phyloP scores from a whole-genome alignment of 2,329 filamentous ascomycete species.

The Fusarium dlaminii region DNA sequence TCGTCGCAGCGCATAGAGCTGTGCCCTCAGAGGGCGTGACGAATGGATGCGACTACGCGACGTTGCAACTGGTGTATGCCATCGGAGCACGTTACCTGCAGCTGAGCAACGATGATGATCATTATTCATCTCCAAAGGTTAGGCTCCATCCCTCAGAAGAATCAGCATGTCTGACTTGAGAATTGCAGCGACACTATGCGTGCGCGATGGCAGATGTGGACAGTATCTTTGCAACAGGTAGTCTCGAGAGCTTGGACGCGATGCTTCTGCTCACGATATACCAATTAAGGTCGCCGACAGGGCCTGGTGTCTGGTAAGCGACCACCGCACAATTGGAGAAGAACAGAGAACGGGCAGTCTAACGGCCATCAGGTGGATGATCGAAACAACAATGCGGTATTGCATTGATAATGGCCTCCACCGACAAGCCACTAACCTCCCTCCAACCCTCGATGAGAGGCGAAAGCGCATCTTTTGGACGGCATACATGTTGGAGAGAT shows the following conservation, averaged over 20 bases:
- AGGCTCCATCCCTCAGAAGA: rapidly evolving
- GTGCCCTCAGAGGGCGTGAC: rapidly evolving
- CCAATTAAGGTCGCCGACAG: not conserved
- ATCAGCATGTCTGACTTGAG: not conserved
- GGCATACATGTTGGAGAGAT: not conserved
- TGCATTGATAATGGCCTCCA: not conserved
- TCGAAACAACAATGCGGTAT: not conserved
- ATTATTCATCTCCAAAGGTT: not conserved
- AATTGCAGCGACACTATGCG: not conserved
- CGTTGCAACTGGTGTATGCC: not conserved
- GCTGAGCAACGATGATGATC: not conserved
- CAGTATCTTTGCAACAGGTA: not conserved
- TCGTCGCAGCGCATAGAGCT: not conserved
- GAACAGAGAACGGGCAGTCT: rapidly evolving
- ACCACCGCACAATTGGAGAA: too few relatives aligned
- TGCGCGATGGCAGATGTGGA: not conserved
- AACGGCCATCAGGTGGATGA: not conserved
- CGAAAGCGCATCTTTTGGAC: slow-evolving; percentile 1
- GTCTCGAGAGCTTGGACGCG: not conserved
- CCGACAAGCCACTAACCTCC: not conserved
- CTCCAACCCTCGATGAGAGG: not conserved
- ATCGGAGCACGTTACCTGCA: slow-evolving; percentile 3
- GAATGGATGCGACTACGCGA: not conserved
- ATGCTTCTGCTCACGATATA: slow-evolving; percentile 2
- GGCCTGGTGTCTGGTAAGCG: not conserved